Evolutionary conservation across 345 rosid genomes (phyloP).

Genomic region (Camelina neglecta): DNA sequence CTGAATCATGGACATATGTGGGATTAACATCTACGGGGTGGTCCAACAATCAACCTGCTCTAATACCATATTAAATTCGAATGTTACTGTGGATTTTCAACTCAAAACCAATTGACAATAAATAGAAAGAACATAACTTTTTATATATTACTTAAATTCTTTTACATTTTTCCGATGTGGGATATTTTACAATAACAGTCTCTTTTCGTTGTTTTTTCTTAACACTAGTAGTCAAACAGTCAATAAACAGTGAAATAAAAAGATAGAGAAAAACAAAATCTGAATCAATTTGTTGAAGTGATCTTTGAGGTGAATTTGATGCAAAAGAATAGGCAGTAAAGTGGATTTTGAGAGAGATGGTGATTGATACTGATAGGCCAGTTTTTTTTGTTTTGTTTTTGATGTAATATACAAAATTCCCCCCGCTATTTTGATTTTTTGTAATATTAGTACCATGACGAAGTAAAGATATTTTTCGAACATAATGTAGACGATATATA

Average conservation of each 20-base stretch:
- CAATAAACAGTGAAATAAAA: slow-evolving; percentile 1
- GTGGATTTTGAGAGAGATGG: slow-evolving; percentile 37
- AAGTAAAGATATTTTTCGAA: slow-evolving; percentile 14
- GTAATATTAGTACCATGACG: slow-evolving; percentile 7
- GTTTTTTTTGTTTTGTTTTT: slow-evolving; percentile 26
- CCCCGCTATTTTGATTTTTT: slow-evolving; percentile 19
- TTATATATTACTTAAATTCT: no score
- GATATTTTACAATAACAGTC: no score
- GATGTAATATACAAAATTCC: slow-evolving; percentile 13
- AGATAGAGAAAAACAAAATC: not conserved
- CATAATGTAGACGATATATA: no score
- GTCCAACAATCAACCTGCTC: no score
- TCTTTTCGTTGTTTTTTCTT: not conserved
- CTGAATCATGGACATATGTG: no score
- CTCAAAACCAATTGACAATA: no score
- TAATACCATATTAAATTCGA: no score
- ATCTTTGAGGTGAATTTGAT: slow-evolving; percentile 11
- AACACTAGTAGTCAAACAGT: not conserved
- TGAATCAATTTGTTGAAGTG: slow-evolving; percentile 19
- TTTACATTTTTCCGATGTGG: no score
- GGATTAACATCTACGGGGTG: no score
- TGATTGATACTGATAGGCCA: slow-evolving; percentile 17
- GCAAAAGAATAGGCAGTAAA: slow-evolving; percentile 21
- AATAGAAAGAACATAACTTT: no score
- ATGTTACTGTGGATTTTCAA: no score